Conservation (phyloP, 768 basidiomycete species). For the Pleurotus eryngii region DNA sequence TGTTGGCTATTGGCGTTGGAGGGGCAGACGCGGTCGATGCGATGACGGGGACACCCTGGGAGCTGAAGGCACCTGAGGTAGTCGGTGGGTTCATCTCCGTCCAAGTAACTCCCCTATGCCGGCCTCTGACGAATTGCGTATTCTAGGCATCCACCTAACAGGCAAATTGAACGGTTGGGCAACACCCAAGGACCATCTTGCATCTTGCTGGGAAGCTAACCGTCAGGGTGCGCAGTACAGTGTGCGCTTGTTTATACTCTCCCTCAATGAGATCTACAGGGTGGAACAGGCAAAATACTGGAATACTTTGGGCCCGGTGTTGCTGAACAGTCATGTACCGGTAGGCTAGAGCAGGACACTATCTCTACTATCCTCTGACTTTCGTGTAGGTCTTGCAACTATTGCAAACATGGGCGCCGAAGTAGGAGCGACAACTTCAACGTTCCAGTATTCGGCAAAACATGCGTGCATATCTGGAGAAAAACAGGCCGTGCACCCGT, state of each 20-base stretch:
- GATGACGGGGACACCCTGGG: conserved; percentile 98
- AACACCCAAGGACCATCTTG: conserved; percentile 93
- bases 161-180: conserved; percentile 89
- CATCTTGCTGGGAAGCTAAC: conserved; percentile 93
- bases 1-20: conserved; percentile 98
- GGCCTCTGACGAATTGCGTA: not conserved
- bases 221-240: conserved; percentile 62
- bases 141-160: conserved; percentile 80
- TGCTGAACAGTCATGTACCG: conserved; percentile 86
- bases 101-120: not conserved
- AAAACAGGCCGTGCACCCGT: conserved; percentile 89
- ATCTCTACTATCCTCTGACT: not conserved
- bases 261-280: conserved; percentile 40
- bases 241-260: not conserved
- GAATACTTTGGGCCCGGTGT: conserved; percentile 98
- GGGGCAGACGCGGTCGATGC: conserved; percentile 98
- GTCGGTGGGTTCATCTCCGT: conserved; percentile 48
- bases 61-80: conserved; percentile 86
- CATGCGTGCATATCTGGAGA: conserved; percentile 87
- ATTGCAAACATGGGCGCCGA: conserved; percentile 99
- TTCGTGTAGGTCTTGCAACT: conserved; percentile 72
- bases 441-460: conserved; percentile 91
- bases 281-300: conserved; percentile 92
- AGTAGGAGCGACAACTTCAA: conserved; percentile 99
- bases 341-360: conserved; percentile 30